Base-by-base conservation (phyloP, 768 basidiomycete species). In the Suillus subalutaceus region DNA sequence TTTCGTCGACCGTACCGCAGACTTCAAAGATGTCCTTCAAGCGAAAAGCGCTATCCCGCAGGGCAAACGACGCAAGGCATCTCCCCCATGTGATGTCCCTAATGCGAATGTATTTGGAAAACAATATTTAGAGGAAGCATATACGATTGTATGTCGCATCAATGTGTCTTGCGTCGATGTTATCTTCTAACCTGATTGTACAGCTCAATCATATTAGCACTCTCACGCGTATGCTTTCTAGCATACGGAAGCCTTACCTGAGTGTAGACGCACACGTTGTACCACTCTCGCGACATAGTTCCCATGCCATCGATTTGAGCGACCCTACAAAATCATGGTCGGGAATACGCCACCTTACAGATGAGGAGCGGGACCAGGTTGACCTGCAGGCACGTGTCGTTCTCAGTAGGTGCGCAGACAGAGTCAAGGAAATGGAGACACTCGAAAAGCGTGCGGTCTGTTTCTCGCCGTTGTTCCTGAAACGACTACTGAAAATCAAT, bases 351-450 rank as follows among this genome's bases (percentile, higher is more conserved):
- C 81, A 90, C 72, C 84, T 99, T 7, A 88, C 88, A 10, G 96
- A 98, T 73, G 88, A 93, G 68, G 96, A 99, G 76, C 84, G 96
- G 67, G 96, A 98, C 79, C 94, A 97, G 79, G 93, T 99, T 63
- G 97, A 99, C 83, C 80, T 96, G 67, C 92, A 97, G 74, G 91
- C 94, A 40, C 90, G 92, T 69, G 85, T 94, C 71, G 90, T 97
- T 63, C 82, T 99, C 59, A 85, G 89, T 60, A 86, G 90, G 63
- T 97, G 95, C 79, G 88, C 93, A 40, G 92, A 96, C 69, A 83
- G 93, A 70, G 91, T 98, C 9, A 90, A 88, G 70, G 88, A 91
- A 76, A 88, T 99, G 86, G 97, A 99, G 75, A 82, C 83, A 48
- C 79, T 93, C 35, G 97, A 99, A 81, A 91, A 92, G 77, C 87